Percentiles rank a stretch among this genome's conserved stretches.
phyloP scores from a whole-genome alignment of 352 stramenopile genomes.

The Globisporangium rhizosaccharum region DNA sequence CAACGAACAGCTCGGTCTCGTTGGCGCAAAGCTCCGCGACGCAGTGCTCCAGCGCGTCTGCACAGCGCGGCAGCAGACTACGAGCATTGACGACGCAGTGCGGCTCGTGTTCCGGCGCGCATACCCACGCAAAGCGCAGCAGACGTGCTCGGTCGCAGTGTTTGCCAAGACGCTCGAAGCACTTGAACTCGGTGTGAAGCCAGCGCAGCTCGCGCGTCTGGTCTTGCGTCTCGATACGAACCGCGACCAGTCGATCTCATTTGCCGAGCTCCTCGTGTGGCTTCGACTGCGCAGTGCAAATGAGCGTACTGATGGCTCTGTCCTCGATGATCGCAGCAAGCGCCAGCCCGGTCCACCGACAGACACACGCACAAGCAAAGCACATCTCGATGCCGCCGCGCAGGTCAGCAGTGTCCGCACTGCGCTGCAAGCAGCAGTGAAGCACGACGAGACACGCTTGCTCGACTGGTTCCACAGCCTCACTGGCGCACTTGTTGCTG shows the following conservation, averaged over 20 bases:
- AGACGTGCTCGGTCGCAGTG: slow-evolving; percentile 18
- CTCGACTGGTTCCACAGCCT: slow-evolving; percentile 45
- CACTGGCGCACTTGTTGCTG: slow-evolving; percentile 14
- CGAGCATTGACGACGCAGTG: slow-evolving; percentile 48
- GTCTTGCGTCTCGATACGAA: slow-evolving; percentile 51
- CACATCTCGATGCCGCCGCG: slow-evolving; percentile 7
- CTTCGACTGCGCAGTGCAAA: slow-evolving; percentile 23
- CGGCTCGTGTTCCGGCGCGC: slow-evolving; percentile 43
- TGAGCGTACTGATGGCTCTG: not conserved
- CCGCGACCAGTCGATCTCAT: slow-evolving; percentile 48
- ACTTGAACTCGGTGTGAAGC: slow-evolving; percentile 36
- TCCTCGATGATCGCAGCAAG: not conserved
- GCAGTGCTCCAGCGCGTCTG: slow-evolving; percentile 35
- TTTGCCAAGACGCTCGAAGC: slow-evolving; percentile 37
- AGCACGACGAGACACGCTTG: slow-evolving; percentile 19
- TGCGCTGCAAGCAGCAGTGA: slow-evolving; percentile 7
- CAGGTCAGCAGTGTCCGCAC: slow-evolving; percentile 23
- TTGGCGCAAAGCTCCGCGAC: slow-evolving; percentile 41
- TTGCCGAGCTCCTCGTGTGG: slow-evolving; percentile 67
- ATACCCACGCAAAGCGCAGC: slow-evolving; percentile 23
- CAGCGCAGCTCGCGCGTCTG: slow-evolving; percentile 45
- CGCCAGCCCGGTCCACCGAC: not conserved
- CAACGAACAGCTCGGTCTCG: slow-evolving; percentile 29
- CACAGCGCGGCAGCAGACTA: slow-evolving; percentile 22
- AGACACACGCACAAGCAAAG: not conserved